Conservation (phyloP, 305 asterid genomes). For the Caryopteris hybrid region DNA sequence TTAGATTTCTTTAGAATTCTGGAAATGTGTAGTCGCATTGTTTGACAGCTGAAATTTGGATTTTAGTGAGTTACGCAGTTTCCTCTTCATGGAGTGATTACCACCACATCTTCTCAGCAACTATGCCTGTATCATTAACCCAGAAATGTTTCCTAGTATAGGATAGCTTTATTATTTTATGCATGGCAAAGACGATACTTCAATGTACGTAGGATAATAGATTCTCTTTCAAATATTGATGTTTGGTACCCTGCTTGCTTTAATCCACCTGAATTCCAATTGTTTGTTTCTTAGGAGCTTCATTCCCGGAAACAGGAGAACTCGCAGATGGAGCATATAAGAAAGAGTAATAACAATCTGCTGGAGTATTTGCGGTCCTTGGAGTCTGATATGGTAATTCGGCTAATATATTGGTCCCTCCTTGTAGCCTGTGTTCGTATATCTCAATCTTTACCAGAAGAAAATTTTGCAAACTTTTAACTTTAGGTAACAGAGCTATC, state of each 20-base stretch:
- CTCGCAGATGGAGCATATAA: slow-evolving; percentile 52
- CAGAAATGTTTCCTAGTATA: neutral
- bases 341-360: slow-evolving; percentile 59
- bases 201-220: neutral
- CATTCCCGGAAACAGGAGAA: slow-evolving; percentile 52
- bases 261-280: neutral
- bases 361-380: slow-evolving; percentile 78
- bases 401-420: neutral
- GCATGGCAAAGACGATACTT: no score
- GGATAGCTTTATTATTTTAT: neutral
- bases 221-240: neutral
- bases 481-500: slow-evolving; percentile 79
- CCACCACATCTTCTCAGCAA: neutral
- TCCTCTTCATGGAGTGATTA: neutral
- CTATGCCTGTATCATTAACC: neutral
- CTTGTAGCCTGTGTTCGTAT: neutral
- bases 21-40: neutral
- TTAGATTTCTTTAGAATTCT: slow-evolving; percentile 1
- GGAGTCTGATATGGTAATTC: slow-evolving; percentile 82
- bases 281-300: slow-evolving; percentile 52
- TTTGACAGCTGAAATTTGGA: no score
- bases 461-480: neutral
- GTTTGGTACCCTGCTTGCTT: neutral
- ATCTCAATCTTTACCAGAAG: neutral
- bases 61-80: no score